A percentile compares a stretch with the other conserved stretches of the same genome.
Conservation (phyloP, 2,329 filamentous ascomycete species). For the Pseudogymnoascus sp. region DNA sequence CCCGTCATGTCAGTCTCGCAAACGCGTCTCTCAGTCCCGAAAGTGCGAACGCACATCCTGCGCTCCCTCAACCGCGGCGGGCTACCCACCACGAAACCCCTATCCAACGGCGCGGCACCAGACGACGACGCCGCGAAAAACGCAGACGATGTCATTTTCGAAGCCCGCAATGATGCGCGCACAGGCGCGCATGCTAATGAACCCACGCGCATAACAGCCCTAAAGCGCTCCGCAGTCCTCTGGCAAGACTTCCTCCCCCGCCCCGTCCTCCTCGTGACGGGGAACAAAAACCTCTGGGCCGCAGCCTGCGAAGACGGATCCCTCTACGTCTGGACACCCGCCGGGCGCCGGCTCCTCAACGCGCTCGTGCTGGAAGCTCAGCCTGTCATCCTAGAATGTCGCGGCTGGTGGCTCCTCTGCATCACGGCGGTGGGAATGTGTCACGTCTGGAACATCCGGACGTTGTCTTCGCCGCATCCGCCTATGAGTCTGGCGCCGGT, state of each 20-base stretch:
- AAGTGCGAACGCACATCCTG: constrained; percentile 72
- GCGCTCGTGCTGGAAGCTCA: constrained; percentile 84
- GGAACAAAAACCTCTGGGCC: constrained; percentile 84
- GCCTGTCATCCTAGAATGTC: constrained; percentile 85
- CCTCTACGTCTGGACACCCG: constrained; percentile 84
- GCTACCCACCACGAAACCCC: background rate
- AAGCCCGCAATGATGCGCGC: constrained; percentile 72
- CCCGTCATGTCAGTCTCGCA: constrained; percentile 76
- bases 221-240: constrained; percentile 67
- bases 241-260: constrained; percentile 94
- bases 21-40: constrained; percentile 77
- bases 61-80: constrained; percentile 66
- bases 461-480: constrained; percentile 74
- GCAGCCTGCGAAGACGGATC: constrained; percentile 90
- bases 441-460: constrained; percentile 88
- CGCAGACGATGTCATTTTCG: constrained; percentile 67
- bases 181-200: constrained; percentile 58
- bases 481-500: constrained; percentile 83
- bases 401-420: constrained; percentile 81
- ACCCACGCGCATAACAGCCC: constrained; percentile 74
- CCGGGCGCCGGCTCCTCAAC: constrained; percentile 76
- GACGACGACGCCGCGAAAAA: constrained; percentile 52
- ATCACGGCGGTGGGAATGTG: constrained; percentile 83
- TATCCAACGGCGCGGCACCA: constrained; percentile 28
- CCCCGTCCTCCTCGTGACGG: constrained; percentile 81